A percentile compares a stretch with the other conserved stretches of the same genome.
Evolutionary conservation across 257 asterid species (phyloP).

Genomic region (Rehmannia glutinosa): DNA sequence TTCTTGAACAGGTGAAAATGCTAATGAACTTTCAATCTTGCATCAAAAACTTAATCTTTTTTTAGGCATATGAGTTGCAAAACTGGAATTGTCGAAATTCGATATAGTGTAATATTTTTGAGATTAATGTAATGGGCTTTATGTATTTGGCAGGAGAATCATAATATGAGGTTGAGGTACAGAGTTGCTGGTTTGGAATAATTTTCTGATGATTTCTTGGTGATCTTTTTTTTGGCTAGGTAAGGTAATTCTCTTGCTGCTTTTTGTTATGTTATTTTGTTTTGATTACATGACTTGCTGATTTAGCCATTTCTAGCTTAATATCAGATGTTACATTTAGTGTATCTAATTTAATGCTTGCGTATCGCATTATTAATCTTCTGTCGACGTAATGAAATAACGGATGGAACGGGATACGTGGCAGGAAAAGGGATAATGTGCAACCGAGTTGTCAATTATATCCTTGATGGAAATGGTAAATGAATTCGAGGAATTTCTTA

Average conservation of each 20-base stretch:
- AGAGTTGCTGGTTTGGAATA: slow-evolving; percentile 87
- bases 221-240: slow-evolving; percentile 15
- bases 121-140: slow-evolving; percentile 4
- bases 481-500: too few relatives aligned
- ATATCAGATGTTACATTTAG: neutral
- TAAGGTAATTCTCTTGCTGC: slow-evolving; percentile 23
- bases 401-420: too few relatives aligned
- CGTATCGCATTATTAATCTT: neutral
- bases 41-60: neutral
- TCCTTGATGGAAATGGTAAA: too few relatives aligned
- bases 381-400: too few relatives aligned
- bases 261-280: neutral
- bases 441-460: too few relatives aligned
- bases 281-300: neutral
- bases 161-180: slow-evolving; percentile 64
- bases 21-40: neutral
- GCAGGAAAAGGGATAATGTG: too few relatives aligned
- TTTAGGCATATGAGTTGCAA: neutral
- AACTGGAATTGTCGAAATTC: neutral
- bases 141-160: slow-evolving; percentile 55
- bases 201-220: slow-evolving; percentile 18
- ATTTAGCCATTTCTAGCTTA: neutral
- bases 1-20: slow-evolving; percentile 67
- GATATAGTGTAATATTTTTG: slow-evolving; percentile 1
- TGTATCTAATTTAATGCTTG: neutral